Conservation (phyloP, 2,329 filamentous ascomycete species). For the Dryadomyces quercus-mongolicae region DNA sequence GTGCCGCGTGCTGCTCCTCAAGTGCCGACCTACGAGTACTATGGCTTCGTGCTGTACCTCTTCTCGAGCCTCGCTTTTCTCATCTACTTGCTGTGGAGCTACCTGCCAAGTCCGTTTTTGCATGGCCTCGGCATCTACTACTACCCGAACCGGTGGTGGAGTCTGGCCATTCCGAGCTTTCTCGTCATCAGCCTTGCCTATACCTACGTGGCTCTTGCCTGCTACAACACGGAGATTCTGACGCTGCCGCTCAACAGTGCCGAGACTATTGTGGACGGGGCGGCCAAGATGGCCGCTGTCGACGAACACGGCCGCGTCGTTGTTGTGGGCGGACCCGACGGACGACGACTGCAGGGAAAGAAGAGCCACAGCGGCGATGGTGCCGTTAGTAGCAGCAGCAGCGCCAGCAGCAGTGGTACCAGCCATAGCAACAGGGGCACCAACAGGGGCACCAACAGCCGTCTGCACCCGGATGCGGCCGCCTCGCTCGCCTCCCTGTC, state of each 20-base stretch:
- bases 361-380: conserved; percentile 3
- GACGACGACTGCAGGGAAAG: conserved; percentile 12
- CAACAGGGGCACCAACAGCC: not conserved
- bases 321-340: conserved; percentile 7
- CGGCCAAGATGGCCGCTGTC: conserved; percentile 72
- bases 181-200: conserved; percentile 81
- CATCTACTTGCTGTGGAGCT: conserved; percentile 68
- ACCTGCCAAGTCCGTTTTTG: conserved; percentile 81
- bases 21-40: conserved; percentile 99
- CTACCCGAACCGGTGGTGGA: conserved; percentile 98
- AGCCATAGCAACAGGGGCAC: not conserved
- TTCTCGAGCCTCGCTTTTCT: conserved; percentile 74
- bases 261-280: conserved; percentile 86
- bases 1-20: conserved; percentile 80
- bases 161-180: conserved; percentile 80
- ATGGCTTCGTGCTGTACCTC: conserved; percentile 93
- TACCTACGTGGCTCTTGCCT: conserved; percentile 84
- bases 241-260: conserved; percentile 69
- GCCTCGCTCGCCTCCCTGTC: not conserved
- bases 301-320: conserved; percentile 20
- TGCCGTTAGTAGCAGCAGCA: not conserved
- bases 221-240: conserved; percentile 81
- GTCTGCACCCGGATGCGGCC: not conserved
- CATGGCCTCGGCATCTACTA: conserved; percentile 91
- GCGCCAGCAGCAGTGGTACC: not conserved